Evolutionary conservation across 1,284 basidiomycete species (phyloP), one percentile per base, ranked within the genome.

Genomic region (Ustilago nuda): DNA sequence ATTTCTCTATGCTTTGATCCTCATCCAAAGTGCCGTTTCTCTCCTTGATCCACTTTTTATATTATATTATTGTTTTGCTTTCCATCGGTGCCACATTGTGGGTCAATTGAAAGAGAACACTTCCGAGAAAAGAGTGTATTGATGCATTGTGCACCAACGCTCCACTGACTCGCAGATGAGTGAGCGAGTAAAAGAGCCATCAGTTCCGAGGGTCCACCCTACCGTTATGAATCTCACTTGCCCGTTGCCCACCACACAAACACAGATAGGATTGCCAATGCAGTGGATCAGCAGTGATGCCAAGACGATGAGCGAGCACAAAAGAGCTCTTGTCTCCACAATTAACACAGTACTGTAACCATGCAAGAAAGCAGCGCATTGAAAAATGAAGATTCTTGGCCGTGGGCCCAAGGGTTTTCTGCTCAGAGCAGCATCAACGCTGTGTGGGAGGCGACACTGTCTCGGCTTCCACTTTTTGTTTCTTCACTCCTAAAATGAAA

Each of bases 321-420:
- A 13, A 37, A 41, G 39, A 41, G 39, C 11, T 13, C 13, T 15
- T 12, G 39, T 23, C 46, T 48, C 46, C 46, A 48, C 46, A 30
- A 23, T 48, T 19, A 9, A n/a, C 7, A 48, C 8, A 8, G 46
- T 15, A 15, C 39, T 27, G 23, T 27, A 27, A 27, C 11, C n/a
- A 45, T 15, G 43, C 43, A n/a, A 37, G 27, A 35, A 53, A n/a
- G 30, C 51, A 27, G 23, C 23, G 23, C 23, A 27, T 27, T 17
- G 35, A 33, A 17, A 53, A 36, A 53, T 53, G 17, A 35, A 53
- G 17, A 53, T 53, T 53, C 35, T 35, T 53, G 30, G 48, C 48
- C 13, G 32, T 51, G 48, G 48, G 48, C 48, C 6, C 30, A 51
- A 33, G 48, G 48, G 43, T 45, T 45, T 45, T 15, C 13, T 17